phyloP scores from a whole-genome alignment of 495 filamentous ascomycete genomes.

The Aspergillus biplanus region DNA sequence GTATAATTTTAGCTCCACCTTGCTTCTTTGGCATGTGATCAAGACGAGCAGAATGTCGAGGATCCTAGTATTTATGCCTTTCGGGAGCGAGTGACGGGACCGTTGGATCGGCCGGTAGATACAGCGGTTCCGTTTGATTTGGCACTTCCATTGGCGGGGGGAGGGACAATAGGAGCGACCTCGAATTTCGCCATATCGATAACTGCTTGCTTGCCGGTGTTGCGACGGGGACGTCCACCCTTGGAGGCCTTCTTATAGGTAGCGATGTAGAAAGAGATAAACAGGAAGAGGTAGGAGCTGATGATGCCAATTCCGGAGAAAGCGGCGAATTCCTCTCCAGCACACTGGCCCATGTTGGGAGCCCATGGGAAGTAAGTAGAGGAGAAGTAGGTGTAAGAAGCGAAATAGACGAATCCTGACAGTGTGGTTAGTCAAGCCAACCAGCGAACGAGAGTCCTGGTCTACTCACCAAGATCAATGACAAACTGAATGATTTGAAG shows the following conservation, averaged over 20 bases:
- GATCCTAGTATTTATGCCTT: conserved; percentile 43
- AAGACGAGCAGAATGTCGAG: background rate
- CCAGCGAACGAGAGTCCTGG: background rate
- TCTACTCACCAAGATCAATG: conserved; percentile 56
- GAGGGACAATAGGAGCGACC: conserved; percentile 37
- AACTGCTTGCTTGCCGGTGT: conserved; percentile 55
- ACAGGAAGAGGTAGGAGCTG: conserved; percentile 91
- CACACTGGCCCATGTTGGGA: conserved; percentile 82
- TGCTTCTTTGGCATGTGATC: background rate
- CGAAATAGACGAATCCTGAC: conserved; percentile 88
- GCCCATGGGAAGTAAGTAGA: conserved; percentile 87
- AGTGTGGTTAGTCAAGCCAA: conserved; percentile 18
- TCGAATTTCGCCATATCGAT: conserved; percentile 60
- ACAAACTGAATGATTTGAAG: conserved; percentile 63
- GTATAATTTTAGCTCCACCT: background rate
- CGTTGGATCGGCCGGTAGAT: conserved; percentile 46
- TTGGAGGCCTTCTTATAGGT: conserved; percentile 91
- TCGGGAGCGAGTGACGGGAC: conserved; percentile 52
- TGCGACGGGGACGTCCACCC: conserved; percentile 53
- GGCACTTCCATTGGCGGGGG: conserved; percentile 30
- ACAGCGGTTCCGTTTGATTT: conserved; percentile 40
- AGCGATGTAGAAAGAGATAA: conserved; percentile 98
- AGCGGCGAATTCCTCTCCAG: conserved; percentile 96
- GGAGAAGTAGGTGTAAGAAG: conserved; percentile 93
- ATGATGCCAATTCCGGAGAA: conserved; percentile 91